Evolutionary conservation across 2,329 filamentous ascomycete species (phyloP).

Genomic region (Aphanoascus verrucosus): DNA sequence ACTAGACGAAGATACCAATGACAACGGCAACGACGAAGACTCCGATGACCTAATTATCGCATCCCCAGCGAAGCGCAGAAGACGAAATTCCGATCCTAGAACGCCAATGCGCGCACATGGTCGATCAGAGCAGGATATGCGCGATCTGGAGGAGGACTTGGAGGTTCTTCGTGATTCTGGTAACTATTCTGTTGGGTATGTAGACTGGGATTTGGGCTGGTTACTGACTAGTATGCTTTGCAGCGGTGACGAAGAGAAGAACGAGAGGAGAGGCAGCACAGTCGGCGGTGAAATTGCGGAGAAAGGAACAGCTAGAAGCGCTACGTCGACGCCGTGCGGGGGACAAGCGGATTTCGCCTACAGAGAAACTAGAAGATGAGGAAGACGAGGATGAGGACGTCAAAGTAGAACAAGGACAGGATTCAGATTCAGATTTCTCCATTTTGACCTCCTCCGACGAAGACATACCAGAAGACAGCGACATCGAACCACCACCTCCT

Average conservation of each 20-base stretch:
- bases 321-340: constrained; percentile 36
- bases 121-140: constrained; percentile 24
- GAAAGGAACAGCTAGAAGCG: constrained; percentile 34
- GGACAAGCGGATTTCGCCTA: constrained; percentile 19
- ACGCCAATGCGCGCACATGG: constrained; percentile 8
- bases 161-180: constrained; percentile 37
- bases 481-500: constrained; percentile 23
- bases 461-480: constrained; percentile 21
- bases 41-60: constrained; percentile 21
- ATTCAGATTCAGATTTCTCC: not conserved
- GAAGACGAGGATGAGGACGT: constrained; percentile 14
- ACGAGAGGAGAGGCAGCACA: constrained; percentile 33
- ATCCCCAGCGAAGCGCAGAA: constrained; percentile 24
- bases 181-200: constrained; percentile 13
- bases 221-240: constrained; percentile 14
- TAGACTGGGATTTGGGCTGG: not conserved
- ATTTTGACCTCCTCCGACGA: constrained; percentile 8
- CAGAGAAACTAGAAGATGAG: constrained; percentile 20
- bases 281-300: constrained; percentile 30
- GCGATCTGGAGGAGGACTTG: constrained; percentile 38
- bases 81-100: constrained; percentile 13
- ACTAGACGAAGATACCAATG: constrained; percentile 24
- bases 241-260: constrained; percentile 30
- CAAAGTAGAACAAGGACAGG: constrained; percentile 12
- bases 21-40: constrained; percentile 22